Base-by-base conservation (phyloP, 441 rosid species). In the Gossypium aridum region DNA sequence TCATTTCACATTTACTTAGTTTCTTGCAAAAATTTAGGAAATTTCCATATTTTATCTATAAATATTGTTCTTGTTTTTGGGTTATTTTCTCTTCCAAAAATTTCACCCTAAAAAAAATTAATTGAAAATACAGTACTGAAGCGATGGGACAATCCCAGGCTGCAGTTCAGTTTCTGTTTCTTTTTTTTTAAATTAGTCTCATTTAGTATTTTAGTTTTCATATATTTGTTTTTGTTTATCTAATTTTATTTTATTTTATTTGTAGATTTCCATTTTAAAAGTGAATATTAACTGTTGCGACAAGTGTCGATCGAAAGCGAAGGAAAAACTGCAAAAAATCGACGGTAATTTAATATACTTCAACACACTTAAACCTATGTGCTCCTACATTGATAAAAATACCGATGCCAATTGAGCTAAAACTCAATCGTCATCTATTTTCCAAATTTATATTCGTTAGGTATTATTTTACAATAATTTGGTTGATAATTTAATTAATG, bases 201-300 rank as follows among this genome's bases (percentile, higher is more conserved):
- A 37, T 37, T 37, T 7, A 37, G 43, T 37, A 7, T 37, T 37
- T 37, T 37, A 37, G 43, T 7, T 37, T 34, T 51, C 20, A 53
- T 16, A 14, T 53, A 17, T 7, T 55, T 1, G 1, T 16, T 39
- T 66, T 12, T 66, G 31, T 43, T 31, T 3, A 37, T 64, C 4
- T 37, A 10, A 65, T 65, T 20, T 22, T 66, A 1, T 45, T 4
- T 17, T n/a, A 34, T n/a, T 67, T 22, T 22, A 22, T 49, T 16
- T n/a, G n/a, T 68, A 68, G 72, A 25, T 0, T 68, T 68, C 4
- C 2, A 49, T 39, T 51, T n/a, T 68, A 22, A 68, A 68, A 51
- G 45, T 68, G 60, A 49, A 25, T 0, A 25, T 68, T 6, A 49
- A 68, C 23, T 68, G 60, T n/a, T 68, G 72, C 25, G 9, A 55